phyloP scores from a whole-genome alignment of 2,329 filamentous ascomycete genomes.

The Thelonectria discophora region DNA sequence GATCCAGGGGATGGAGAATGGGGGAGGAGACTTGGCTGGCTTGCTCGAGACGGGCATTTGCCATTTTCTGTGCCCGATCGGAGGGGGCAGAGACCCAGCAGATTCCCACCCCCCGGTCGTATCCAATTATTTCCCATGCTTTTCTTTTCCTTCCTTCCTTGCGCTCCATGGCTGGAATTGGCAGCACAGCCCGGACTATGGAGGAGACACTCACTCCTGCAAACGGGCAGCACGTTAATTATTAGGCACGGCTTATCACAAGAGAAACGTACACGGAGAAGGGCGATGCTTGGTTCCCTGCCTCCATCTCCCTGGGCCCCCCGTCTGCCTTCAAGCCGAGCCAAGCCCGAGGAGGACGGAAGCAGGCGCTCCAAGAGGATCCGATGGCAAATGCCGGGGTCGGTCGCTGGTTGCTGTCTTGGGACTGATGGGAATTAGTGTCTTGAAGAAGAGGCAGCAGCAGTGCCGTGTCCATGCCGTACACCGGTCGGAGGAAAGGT shows the following conservation, averaged over 20 bases:
- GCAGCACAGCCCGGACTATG: neutral
- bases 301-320: neutral
- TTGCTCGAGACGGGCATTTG: neutral
- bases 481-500: neutral
- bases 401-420: neutral
- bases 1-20: conserved; percentile 16
- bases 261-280: conserved; percentile 9
- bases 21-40: neutral
- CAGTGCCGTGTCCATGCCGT: neutral
- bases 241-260: neutral
- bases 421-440: neutral
- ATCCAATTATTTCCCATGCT: conserved; percentile 8
- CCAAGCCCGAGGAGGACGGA: neutral
- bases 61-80: conserved; percentile 17
- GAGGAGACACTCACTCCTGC: neutral
- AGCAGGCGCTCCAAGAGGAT: conserved; percentile 1
- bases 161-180: neutral
- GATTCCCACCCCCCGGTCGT: conserved; percentile 8
- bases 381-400: conserved; percentile 14
- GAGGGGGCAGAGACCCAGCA: conserved; percentile 13
- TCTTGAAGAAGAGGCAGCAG: neutral
- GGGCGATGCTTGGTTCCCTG: neutral
- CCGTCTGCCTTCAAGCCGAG: neutral
- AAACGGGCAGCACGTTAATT: neutral
- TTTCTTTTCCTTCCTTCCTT: neutral